Percentiles rank a stretch among this genome's conserved stretches.
Evolutionary conservation across 2,329 filamentous ascomycete species (phyloP).

Genomic region (Fusarium chlamydosporum): DNA sequence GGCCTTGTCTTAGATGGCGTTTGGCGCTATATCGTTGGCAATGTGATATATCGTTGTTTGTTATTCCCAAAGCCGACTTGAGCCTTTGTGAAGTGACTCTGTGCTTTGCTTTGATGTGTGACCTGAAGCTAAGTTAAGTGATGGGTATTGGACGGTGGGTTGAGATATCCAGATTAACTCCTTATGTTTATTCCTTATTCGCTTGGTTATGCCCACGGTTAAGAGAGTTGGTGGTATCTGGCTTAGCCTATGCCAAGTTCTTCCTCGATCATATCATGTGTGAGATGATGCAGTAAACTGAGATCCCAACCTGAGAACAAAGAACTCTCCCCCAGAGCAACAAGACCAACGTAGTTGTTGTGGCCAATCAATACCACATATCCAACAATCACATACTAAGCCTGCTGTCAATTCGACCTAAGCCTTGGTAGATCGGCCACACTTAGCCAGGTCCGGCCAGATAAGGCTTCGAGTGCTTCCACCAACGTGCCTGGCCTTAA

Average conservation of each 20-base stretch:
- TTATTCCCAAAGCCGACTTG: background rate
- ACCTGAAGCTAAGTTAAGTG: no score
- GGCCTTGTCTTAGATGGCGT: background rate
- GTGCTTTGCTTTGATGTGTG: background rate
- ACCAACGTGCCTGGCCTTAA: constrained; percentile 11
- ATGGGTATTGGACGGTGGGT: background rate
- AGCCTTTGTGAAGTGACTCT: background rate
- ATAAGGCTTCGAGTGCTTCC: background rate
- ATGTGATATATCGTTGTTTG: background rate
- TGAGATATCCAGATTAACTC: no score
- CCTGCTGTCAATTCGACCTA: background rate
- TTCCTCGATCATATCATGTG: no score
- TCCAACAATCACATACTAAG: background rate
- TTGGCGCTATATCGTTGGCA: background rate
- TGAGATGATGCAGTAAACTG: no score
- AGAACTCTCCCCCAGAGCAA: no score
- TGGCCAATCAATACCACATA: background rate
- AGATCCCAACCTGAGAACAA: no score
- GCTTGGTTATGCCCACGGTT: no score
- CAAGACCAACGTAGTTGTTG: background rate
- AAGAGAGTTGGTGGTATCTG: no score
- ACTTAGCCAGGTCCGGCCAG: constrained; percentile 28
- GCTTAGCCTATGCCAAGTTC: no score
- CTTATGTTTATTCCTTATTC: no score
- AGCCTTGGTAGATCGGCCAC: background rate